A percentile compares a stretch with the other conserved stretches of the same genome.
phyloP scores from a whole-genome alignment of 2,329 filamentous ascomycete species.

The Colletotrichum somersetense region DNA sequence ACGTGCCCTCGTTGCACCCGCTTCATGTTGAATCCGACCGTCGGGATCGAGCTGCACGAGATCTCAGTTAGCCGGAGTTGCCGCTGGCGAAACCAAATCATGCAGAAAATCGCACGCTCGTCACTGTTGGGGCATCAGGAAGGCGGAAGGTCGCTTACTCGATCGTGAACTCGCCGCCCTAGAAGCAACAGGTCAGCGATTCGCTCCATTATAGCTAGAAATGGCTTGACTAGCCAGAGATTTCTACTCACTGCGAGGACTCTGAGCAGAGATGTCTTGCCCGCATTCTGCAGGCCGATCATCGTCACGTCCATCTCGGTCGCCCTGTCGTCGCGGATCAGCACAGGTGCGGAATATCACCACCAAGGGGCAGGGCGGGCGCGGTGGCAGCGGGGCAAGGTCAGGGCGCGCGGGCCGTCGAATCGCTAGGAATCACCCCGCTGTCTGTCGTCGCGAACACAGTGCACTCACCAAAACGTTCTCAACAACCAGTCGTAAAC shows the following conservation, averaged over 20 bases:
- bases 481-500: conserved; percentile 99
- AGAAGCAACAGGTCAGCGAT: conserved; percentile 45
- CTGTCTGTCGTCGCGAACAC: conserved; percentile 21
- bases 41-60: conserved; percentile 88
- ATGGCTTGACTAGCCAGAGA: conserved; percentile 41
- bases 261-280: conserved; percentile 94
- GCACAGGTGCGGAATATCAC: conserved; percentile 30
- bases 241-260: conserved; percentile 86
- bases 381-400: conserved; percentile 31
- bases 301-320: conserved; percentile 99
- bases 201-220: conserved; percentile 28
- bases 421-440: conserved; percentile 29
- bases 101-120: conserved; percentile 3
- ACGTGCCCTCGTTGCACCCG: conserved; percentile 97
- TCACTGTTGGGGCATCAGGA: conserved; percentile 8
- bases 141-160: conserved; percentile 77
- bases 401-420: conserved; percentile 31
- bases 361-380: conserved; percentile 23
- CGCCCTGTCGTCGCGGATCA: conserved; percentile 72
- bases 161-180: conserved; percentile 99
- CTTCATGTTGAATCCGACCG: conserved; percentile 99
- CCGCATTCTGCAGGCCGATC: conserved; percentile 97
- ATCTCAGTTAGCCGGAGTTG: conserved; percentile 44
- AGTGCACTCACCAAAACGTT: conserved; percentile 86
- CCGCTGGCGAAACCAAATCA: conserved; percentile 24